Percentiles rank a stretch among this genome's conserved stretches.
Evolutionary conservation across 345 rosid species (phyloP).

Genomic region (Pistacia integerrima): DNA sequence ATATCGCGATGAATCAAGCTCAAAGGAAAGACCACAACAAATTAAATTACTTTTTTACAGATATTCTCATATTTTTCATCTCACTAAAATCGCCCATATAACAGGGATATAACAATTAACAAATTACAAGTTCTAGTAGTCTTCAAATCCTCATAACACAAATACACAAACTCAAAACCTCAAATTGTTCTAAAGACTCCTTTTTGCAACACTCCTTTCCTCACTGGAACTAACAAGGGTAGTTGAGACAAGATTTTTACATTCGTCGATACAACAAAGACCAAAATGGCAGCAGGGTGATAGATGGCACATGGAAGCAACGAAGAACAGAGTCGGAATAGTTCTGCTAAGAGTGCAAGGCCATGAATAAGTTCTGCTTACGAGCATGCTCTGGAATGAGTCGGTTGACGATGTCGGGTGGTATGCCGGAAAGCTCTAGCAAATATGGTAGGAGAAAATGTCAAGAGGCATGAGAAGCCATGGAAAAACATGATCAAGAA

Average conservation of each 20-base stretch:
- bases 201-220: slow-evolving; percentile 22
- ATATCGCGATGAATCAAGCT: neutral
- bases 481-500: neutral
- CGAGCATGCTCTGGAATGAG: slow-evolving; percentile 90
- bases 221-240: slow-evolving; percentile 4
- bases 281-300: neutral
- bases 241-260: slow-evolving; percentile 16
- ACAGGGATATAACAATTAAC: slow-evolving; percentile 1
- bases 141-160: slow-evolving; percentile 13
- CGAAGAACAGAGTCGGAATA: neutral
- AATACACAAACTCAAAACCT: slow-evolving; percentile 33
- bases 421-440: slow-evolving; percentile 78
- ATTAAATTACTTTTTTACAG: neutral
- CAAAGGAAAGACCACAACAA: neutral
- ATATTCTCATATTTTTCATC: slow-evolving; percentile 9
- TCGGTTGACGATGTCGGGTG: slow-evolving; percentile 59
- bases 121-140: slow-evolving; percentile 26
- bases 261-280: slow-evolving; percentile 3
- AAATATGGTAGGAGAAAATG: neutral
- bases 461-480: slow-evolving; percentile 2
- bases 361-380: slow-evolving; percentile 91
- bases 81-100: slow-evolving; percentile 18
- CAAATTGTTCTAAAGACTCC: slow-evolving; percentile 19
- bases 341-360: slow-evolving; percentile 53
- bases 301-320: neutral